Base-by-base conservation (phyloP, 2,329 filamentous ascomycete species). In the Xylaria digitata region DNA sequence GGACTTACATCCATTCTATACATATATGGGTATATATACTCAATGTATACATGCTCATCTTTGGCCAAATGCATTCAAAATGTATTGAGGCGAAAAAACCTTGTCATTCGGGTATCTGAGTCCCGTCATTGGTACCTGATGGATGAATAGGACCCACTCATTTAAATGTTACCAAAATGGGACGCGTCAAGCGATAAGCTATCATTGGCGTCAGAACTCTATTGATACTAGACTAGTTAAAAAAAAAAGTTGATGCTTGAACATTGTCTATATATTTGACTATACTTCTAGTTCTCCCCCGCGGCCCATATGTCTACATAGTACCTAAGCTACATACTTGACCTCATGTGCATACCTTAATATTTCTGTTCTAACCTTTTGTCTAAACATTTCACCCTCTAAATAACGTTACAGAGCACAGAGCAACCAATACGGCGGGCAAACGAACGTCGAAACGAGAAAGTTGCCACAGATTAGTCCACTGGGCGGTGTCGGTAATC, bases 161-260 rank as follows among this genome's bases (percentile, higher is more conserved):
- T n/a, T 57, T 52, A 57, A 57, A 56, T 52, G 26, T 46, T 30
- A 40, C 54, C 23, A 46, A 57, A 57, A 45, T 34, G 23, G 40
- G 21, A 43, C 54, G 42, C 37, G 54, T 57, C 42, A 43, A 40
- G 37, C 23, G 42, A 46, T 54, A 54, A 54, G 52, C n/a, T 26
- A 26, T 19, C 30, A 9, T 9, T 42, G 34, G 52, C 52, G 52
- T 42, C 52, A 54, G 34, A 26, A 26, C 49, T n/a, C 49, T 32
- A 37, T 52, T 19, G 49, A 52, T 52, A 52, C 26, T 19, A 15
- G 17, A 40, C 15, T 40, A 40, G 26, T 32, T 40, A 34, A 52
- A 52, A 58, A 52, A 58, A 45, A 45, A 58, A 37, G 40, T 46
- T 23, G 21, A 32, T 21, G 17, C 30, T 53, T 37, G 46, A 13